Percentiles rank a stretch among this genome's conserved stretches.
Evolutionary conservation across 2,329 filamentous ascomycete genomes (phyloP).

Genomic region (Talaromyces sp.): DNA sequence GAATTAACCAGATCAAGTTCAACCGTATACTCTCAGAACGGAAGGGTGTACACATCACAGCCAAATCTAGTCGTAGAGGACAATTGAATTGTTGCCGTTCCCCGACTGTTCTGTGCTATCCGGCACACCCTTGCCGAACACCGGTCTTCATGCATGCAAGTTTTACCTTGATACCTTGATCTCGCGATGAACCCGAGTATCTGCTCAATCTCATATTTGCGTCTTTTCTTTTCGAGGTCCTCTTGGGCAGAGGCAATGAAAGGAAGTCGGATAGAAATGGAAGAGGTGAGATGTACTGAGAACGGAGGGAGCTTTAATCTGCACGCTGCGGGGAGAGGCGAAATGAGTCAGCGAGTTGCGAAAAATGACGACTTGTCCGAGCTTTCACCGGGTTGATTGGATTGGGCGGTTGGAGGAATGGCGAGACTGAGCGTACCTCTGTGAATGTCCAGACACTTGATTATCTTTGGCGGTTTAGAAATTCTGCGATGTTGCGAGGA

Average conservation of each 20-base stretch:
- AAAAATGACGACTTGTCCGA: neutral
- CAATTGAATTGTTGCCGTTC: neutral
- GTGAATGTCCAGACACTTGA: neutral
- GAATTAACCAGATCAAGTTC: conserved; percentile 46
- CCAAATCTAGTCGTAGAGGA: neutral
- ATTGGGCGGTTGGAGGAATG: neutral
- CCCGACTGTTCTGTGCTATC: neutral
- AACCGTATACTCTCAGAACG: conserved; percentile 46
- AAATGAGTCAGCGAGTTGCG: conserved; percentile 10
- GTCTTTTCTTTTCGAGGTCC: conserved; percentile 11
- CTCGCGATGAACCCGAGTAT: conserved; percentile 33
- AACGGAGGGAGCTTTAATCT: conserved; percentile 1
- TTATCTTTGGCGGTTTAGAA: neutral
- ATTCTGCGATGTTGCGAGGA: neutral
- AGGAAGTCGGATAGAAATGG: conserved; percentile 18
- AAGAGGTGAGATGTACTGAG: conserved; percentile 28
- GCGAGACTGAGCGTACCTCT: neutral
- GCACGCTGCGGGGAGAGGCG: neutral
- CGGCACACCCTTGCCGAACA: conserved; percentile 30
- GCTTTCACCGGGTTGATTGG: neutral
- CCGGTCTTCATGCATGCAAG: conserved; percentile 40
- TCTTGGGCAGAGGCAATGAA: neutral
- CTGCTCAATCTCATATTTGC: conserved; percentile 40
- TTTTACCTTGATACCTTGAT: conserved; percentile 41
- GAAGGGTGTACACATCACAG: conserved; percentile 16